Percentiles rank a stretch among this genome's conserved stretches.
Conservation (phyloP, 2,329 filamentous ascomycete genomes). For the Nigrograna mackinnonii region DNA sequence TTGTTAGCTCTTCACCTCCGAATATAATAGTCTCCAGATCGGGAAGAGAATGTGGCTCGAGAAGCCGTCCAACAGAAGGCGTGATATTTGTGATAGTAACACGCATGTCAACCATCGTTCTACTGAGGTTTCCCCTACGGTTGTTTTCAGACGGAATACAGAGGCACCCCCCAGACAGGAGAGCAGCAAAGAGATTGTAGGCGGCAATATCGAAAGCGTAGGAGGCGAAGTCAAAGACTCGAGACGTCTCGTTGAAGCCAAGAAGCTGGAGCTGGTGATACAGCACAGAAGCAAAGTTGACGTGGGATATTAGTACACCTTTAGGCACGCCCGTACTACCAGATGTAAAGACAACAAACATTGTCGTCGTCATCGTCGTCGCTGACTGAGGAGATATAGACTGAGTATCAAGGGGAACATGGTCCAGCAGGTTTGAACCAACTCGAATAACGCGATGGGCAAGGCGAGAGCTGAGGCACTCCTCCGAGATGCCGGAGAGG, state of each 20-base stretch:
- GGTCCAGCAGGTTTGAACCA: background rate
- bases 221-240: constrained; percentile 35
- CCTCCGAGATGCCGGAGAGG: background rate
- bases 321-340: constrained; percentile 78
- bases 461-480: no score
- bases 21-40: constrained; percentile 1
- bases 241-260: background rate
- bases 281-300: background rate
- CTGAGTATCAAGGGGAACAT: background rate
- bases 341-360: constrained; percentile 72
- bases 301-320: constrained; percentile 55
- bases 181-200: constrained; percentile 54
- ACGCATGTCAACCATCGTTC: constrained; percentile 2
- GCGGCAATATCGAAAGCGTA: constrained; percentile 59
- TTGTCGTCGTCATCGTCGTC: no score
- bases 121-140: constrained; percentile 51
- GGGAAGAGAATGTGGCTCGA: constrained; percentile 4
- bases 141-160: constrained; percentile 58
- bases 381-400: background rate
- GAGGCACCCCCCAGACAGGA: constrained; percentile 50
- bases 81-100: constrained; percentile 11
- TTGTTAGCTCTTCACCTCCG: constrained; percentile 6
- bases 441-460: background rate
- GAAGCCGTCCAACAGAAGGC: constrained; percentile 3
- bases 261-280: background rate